Evolutionary conservation across 768 basidiomycete genomes (phyloP).

Genomic region (Naganishia randhawae): DNA sequence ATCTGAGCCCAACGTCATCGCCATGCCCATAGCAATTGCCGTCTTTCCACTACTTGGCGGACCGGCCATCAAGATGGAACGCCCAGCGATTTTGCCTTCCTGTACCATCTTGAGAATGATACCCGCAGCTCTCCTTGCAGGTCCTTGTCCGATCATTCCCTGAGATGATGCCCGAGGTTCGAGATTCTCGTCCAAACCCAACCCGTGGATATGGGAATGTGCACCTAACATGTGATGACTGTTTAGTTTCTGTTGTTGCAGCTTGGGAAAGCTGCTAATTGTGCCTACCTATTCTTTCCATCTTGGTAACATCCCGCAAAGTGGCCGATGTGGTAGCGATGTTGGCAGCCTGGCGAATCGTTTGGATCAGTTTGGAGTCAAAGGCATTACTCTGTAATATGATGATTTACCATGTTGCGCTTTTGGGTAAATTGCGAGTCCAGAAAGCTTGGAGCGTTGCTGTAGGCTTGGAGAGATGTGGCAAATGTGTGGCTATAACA

Average conservation of each 20-base stretch:
- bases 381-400: not conserved
- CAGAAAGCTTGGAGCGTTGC: not conserved
- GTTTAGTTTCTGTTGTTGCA: not conserved
- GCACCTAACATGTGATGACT: conserved; percentile 41
- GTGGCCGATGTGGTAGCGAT: conserved; percentile 42
- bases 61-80: conserved; percentile 94
- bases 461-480: not conserved
- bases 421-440: not conserved
- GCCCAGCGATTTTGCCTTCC: conserved; percentile 88
- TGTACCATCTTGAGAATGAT: conserved; percentile 98
- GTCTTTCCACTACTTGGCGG: conserved; percentile 98
- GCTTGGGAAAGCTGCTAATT: not conserved
- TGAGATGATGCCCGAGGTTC: conserved; percentile 82
- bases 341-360: conserved; percentile 41
- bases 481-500: not conserved
- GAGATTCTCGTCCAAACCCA: conserved; percentile 82
- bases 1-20: conserved; percentile 85
- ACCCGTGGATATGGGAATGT: conserved; percentile 81
- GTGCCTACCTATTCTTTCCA: conserved; percentile 51
- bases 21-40: conserved; percentile 96
- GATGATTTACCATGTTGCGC: conserved; percentile 6
- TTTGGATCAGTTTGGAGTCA: not conserved
- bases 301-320: conserved; percentile 49
- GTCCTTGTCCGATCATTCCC: conserved; percentile 95
- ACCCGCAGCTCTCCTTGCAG: conserved; percentile 94